Base-by-base conservation (phyloP, 2,329 filamentous ascomycete genomes). In the Lithohypha guttulata region DNA sequence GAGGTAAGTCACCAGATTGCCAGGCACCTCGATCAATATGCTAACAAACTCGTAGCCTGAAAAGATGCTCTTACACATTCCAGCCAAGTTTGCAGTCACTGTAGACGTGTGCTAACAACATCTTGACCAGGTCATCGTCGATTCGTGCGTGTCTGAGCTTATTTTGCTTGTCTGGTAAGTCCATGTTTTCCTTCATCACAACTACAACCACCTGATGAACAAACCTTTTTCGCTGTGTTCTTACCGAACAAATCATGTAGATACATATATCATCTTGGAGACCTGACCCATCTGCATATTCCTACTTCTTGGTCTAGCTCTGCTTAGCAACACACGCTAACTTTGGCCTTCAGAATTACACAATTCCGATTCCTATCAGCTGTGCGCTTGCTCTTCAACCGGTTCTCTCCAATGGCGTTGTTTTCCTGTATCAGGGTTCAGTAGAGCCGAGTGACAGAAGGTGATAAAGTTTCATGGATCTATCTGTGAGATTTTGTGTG, bases 251-350 rank as follows among this genome's bases (percentile, higher is more conserved):
- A 55, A 55, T 62, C 52, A 70, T 77, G 73, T 73, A 63, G 71
- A 76, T 70, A 56, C 67, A 60, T 58, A 69, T 30, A 28, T 75
- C 71, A 77, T 70, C 70, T 77, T 77, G 73, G 73, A 77, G 73
- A 77, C 66, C 73, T 77, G 73, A 77, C 29, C 14, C n/a, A n/a
- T n/a, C n/a, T n/a, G n/a, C n/a, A n/a, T n/a, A n/a, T n/a, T n/a
- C n/a, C n/a, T n/a, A n/a, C n/a, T n/a, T n/a, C n/a, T n/a, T n/a
- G n/a, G n/a, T n/a, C n/a, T n/a, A n/a, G n/a, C n/a, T n/a, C n/a
- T n/a, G n/a, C n/a, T n/a, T n/a, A n/a, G n/a, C n/a, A n/a, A n/a
- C n/a, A n/a, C n/a, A n/a, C n/a, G n/a, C n/a, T n/a, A n/a, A n/a
- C n/a, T n/a, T n/a, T n/a, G n/a, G n/a, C n/a, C n/a, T n/a, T n/a